Evolutionary conservation across 345 rosid genomes (phyloP), one percentile per base, ranked within the genome.

Genomic region (Anastatica hierochuntica): DNA sequence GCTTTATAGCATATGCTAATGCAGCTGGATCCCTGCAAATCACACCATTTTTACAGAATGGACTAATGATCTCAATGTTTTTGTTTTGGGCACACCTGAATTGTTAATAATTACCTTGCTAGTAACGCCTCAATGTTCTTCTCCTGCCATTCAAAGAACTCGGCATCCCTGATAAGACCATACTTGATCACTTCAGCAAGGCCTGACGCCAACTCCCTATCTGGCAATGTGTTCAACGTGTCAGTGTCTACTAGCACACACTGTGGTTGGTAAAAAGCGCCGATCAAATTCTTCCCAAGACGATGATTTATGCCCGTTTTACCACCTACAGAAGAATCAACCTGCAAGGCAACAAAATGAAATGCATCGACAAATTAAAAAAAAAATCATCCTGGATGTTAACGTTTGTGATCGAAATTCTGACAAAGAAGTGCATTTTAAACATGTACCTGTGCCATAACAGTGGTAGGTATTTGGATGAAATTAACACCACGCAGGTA

Each of bases 311-410:
- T 77, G 68, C 97, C 99, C 19, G 97, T 88, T 79, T 94, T 88
- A 23, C 99, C 99, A 55, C 99, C 99, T 43, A 94, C 95, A 21
- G 99, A 94, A 58, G 99, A 94, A 72, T 94, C 99, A 62, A 88
- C 95, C 96, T 88, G 67, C 47, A 58, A 7, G 58, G 14, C 57
- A 60, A 70, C 15, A 42, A 59, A 13, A 46, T 15, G 21, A 54
- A 30, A 6, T 11, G n/a, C 41, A 40, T 40, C 14, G 4, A 43
- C 12, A 21, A n/a, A 30, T 14, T 1, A 27, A 27, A 29, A 31
- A 10, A 34, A 49, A 20, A 1, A 1, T 16, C 0, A 9, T 8
- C 31, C 0, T 36, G 53, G 43, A 35, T 26, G 42, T 36, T 18
- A 18, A 48, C 17, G 26, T 43, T 41, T 10, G 38, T 14, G 26